A percentile compares a stretch with the other conserved stretches of the same genome.
phyloP scores from a whole-genome alignment of 2,329 filamentous ascomycete genomes.

The Lachnellula suecica region DNA sequence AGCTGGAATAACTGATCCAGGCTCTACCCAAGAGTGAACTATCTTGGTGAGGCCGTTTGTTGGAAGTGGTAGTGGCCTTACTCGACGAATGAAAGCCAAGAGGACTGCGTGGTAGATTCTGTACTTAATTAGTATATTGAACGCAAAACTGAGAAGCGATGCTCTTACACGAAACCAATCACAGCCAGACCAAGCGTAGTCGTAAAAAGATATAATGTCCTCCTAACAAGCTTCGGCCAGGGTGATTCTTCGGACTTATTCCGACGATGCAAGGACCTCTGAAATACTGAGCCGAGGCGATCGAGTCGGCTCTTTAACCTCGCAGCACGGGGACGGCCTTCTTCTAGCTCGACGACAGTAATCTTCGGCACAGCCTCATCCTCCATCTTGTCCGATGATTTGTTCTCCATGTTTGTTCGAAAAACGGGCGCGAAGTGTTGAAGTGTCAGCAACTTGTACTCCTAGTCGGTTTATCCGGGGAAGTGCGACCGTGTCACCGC shows the following conservation, averaged over 20 bases:
- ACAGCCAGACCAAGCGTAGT: slow-evolving; percentile 4
- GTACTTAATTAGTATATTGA: too few species aligned
- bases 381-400: not conserved
- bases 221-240: slow-evolving; percentile 14
- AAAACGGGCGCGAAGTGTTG: not conserved
- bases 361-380: not conserved
- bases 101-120: slow-evolving; percentile 18
- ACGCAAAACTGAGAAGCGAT: not conserved
- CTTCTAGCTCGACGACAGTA: slow-evolving; percentile 7
- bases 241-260: slow-evolving; percentile 8
- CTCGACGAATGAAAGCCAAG: slow-evolving; percentile 35
- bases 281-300: slow-evolving; percentile 2
- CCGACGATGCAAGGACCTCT: slow-evolving; percentile 1
- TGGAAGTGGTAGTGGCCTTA: slow-evolving; percentile 52
- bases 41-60: slow-evolving; percentile 19
- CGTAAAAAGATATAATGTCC: slow-evolving; percentile 8
- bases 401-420: not conserved
- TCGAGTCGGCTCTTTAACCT: not conserved
- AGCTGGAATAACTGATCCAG: slow-evolving; percentile 4
- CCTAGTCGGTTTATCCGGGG: not conserved
- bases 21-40: slow-evolving; percentile 10
- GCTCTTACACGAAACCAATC: slow-evolving; percentile 11
- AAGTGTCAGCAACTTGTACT: not conserved
- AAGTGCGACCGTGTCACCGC: not conserved
- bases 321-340: not conserved